A percentile compares a stretch with the other conserved stretches of the same genome.
Evolutionary conservation across 2,329 filamentous ascomycete species (phyloP).

Genomic region (Beauveria asiatica): DNA sequence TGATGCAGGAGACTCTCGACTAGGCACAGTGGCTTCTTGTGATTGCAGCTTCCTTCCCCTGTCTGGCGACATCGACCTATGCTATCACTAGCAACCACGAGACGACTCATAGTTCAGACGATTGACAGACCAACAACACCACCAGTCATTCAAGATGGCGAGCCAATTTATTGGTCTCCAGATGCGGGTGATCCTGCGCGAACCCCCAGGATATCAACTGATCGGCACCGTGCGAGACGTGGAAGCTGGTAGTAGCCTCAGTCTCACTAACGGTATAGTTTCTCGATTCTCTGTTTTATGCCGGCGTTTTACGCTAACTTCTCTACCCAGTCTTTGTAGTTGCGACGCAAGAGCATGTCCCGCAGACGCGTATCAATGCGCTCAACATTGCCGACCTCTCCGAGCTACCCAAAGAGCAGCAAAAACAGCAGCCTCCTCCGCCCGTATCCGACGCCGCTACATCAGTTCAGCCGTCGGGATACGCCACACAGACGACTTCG

Average conservation of each 20-base stretch:
- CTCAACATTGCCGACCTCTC: slow-evolving; percentile 37
- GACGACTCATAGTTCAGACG: neutral
- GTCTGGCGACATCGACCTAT: neutral
- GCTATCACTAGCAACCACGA: neutral
- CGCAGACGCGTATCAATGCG: slow-evolving; percentile 37
- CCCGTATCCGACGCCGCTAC: slow-evolving; percentile 20
- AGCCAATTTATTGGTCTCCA: slow-evolving; percentile 66
- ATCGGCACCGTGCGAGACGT: slow-evolving; percentile 65
- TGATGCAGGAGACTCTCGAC: neutral
- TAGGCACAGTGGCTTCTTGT: neutral
- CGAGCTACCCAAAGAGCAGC: slow-evolving; percentile 27
- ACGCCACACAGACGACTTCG: slow-evolving; percentile 20
- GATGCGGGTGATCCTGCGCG: slow-evolving; percentile 63
- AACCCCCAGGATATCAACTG: slow-evolving; percentile 55
- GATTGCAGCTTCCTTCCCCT: neutral
- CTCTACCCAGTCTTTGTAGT: slow-evolving; percentile 28
- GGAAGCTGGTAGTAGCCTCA: slow-evolving; percentile 56
- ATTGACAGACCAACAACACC: neutral
- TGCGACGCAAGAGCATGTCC: slow-evolving; percentile 33
- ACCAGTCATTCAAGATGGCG: slow-evolving; percentile 31
- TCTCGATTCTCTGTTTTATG: no score
- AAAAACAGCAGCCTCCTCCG: slow-evolving; percentile 19
- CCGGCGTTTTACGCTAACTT: neutral
- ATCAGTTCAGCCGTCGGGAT: slow-evolving; percentile 5
- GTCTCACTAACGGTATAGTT: slow-evolving; percentile 60